These are phyloP conservation scores for Clavispora santaluciae DNA, from an alignment of 805 yeast species.

Conservation along the genomic window DNA sequence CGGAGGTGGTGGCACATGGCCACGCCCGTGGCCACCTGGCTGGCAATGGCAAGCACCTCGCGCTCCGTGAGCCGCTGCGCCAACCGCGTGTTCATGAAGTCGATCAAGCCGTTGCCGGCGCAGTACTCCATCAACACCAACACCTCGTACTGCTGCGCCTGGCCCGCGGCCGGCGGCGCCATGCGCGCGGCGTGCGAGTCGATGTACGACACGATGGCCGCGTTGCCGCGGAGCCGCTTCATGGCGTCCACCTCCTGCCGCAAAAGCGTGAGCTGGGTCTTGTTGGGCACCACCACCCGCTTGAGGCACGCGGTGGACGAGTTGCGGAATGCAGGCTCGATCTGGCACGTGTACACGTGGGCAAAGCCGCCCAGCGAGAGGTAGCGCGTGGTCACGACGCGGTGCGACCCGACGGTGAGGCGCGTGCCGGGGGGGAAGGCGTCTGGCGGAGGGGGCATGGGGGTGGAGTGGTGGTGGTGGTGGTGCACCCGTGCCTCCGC, in stretches of 20 bases:
- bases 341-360: slow-evolving; percentile 79
- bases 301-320: slow-evolving; percentile 72
- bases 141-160: slow-evolving; percentile 62
- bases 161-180: slow-evolving; percentile 10
- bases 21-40: slow-evolving; percentile 66
- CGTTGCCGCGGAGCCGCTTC: slow-evolving; percentile 78
- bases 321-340: slow-evolving; percentile 56
- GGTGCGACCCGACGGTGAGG: slow-evolving; percentile 80
- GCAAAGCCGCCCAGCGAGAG: slow-evolving; percentile 94
- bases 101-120: slow-evolving; percentile 68
- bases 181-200: slow-evolving; percentile 92
- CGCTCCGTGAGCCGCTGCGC: slow-evolving; percentile 61
- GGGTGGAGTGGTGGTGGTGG: neutral
- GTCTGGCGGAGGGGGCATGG: slow-evolving; percentile 46
- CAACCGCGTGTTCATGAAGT: slow-evolving; percentile 71
- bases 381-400: slow-evolving; percentile 62
- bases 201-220: slow-evolving; percentile 80
- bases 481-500: neutral
- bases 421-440: slow-evolving; percentile 73
- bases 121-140: slow-evolving; percentile 79
- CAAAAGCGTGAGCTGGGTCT: slow-evolving; percentile 70
- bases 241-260: slow-evolving; percentile 97
- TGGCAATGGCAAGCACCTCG: slow-evolving; percentile 65
- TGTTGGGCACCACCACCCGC: slow-evolving; percentile 93
- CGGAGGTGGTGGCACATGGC: slow-evolving; percentile 69